Evolutionary conservation across 73 alveolate genomes (phyloP).

Genomic region (Uronychia setigera): DNA sequence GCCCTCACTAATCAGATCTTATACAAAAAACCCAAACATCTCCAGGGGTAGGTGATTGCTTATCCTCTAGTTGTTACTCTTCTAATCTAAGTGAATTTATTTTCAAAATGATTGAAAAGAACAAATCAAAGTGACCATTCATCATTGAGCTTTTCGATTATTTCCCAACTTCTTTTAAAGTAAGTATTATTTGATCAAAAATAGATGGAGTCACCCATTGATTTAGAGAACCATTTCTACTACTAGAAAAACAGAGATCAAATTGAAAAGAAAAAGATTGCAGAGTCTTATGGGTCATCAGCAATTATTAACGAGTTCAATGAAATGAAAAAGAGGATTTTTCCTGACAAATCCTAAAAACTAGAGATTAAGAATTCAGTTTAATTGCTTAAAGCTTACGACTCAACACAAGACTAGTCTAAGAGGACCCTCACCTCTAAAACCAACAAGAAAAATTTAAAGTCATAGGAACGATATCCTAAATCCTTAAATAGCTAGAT

Average conservation of each 20-base stretch:
- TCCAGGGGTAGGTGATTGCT: constrained; percentile 6
- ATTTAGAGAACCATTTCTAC: background rate
- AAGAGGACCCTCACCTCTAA: too few relatives aligned
- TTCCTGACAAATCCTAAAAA: too few relatives aligned
- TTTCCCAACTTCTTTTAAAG: constrained; percentile 7
- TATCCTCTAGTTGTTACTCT: constrained; percentile 11
- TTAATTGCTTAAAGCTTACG: too few relatives aligned
- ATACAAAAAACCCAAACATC: constrained; percentile 24
- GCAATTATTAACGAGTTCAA: background rate
- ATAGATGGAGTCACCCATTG: background rate
- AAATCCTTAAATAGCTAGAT: too few relatives aligned
- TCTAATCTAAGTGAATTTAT: constrained; percentile 7
- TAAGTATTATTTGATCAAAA: background rate
- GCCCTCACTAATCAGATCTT: constrained; percentile 21
- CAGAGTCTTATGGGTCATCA: background rate
- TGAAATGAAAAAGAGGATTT: background rate
- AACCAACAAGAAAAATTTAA: too few relatives aligned
- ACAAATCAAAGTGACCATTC: constrained; percentile 27
- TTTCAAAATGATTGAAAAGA: constrained; percentile 20
- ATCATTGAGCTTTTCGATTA: constrained; percentile 17
- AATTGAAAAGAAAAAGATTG: background rate
- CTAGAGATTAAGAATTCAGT: too few relatives aligned
- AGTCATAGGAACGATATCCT: too few relatives aligned
- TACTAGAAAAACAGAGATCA: background rate
- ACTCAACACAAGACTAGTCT: too few relatives aligned